Evolutionary conservation across 768 basidiomycete species (phyloP), one percentile per base, ranked within the genome.

Genomic region (Calocybe cyanea): DNA sequence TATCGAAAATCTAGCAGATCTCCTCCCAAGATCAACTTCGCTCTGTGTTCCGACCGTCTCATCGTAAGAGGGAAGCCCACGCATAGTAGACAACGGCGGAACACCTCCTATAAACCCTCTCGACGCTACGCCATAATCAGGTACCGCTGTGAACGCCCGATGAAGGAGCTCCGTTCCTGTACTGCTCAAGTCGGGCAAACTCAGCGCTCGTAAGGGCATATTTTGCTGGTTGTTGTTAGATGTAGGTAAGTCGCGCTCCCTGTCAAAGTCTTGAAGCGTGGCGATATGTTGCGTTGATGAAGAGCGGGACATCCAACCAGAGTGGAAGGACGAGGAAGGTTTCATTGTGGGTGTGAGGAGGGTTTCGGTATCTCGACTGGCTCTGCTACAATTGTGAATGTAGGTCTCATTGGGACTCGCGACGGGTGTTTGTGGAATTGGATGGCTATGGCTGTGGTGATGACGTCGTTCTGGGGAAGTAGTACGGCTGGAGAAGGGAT

Each of bases 101-200:
- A 94, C 84, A 4, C 93, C 92, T 6, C 93, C 93, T 20, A 94
- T 74, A 65, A 94, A 95, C 5, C 92, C 93, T 11, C 86, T 72
- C 50, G 85, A 81, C 2, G 94, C 91, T 37, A 89, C 75, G 15
- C 76, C 76, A 63, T 98, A 98, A 53, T 88, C 81, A 1, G 95
- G 95, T 14, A 96, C 88, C 69, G 76, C 80, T 52, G 77, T 87
- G 56, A 80, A 83, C 38, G 80, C 78, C 17, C 82, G 74, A 52
- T 80, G 79, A 47, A 85, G 67, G 51, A 79, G 52, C 52, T 63
- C 57, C 13, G 60, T 60, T 1, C 58, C 62, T 10, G 51, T 32
- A 36, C 41, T 6, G 6, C 5, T 46, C 14, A 38, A 36, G 25
- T 59, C 56, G 2, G 52, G 48, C 24, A 45, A 37, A 41, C 33